Conservation (phyloP, 192 early-diverging fungal species). For the Chytriomyces sp. region DNA sequence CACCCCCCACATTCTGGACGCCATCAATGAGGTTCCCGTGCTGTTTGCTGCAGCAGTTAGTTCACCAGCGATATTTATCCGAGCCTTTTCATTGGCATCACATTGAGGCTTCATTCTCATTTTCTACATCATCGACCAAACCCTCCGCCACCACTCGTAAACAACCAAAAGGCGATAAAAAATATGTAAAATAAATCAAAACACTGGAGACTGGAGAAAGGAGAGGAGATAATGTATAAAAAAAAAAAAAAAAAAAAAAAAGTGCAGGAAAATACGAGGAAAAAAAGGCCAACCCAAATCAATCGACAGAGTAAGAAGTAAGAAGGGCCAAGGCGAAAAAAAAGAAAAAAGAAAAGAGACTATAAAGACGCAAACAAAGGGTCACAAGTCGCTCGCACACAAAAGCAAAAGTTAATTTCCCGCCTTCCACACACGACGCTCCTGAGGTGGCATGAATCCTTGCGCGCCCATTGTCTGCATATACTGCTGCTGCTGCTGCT, state of each 20-base stretch:
- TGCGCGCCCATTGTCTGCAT: conserved; percentile 25
- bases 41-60: too few relatives aligned
- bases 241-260: too few relatives aligned
- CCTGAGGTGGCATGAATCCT: conserved; percentile 24
- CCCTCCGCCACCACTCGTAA: too few relatives aligned
- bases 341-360: background rate
- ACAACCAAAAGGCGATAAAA: too few relatives aligned
- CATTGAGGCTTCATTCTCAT: too few relatives aligned
- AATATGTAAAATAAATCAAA: background rate
- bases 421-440: conserved; percentile 49
- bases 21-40: too few relatives aligned
- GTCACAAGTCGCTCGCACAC: background rate
- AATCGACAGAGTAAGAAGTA: too few relatives aligned
- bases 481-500: conserved; percentile 17
- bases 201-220: background rate
- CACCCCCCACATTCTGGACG: too few relatives aligned
- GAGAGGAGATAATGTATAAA: background rate
- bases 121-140: too few relatives aligned
- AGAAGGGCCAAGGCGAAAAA: background rate
- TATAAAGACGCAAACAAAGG: background rate
- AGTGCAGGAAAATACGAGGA: background rate
- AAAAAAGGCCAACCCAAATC: too few relatives aligned
- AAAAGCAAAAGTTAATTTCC: conserved; percentile 26
- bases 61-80: too few relatives aligned
- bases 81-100: too few relatives aligned